Percentiles rank a stretch among this genome's conserved stretches.
Conservation (phyloP, 2,329 filamentous ascomycete genomes). For the Fusarium xylarioides region DNA sequence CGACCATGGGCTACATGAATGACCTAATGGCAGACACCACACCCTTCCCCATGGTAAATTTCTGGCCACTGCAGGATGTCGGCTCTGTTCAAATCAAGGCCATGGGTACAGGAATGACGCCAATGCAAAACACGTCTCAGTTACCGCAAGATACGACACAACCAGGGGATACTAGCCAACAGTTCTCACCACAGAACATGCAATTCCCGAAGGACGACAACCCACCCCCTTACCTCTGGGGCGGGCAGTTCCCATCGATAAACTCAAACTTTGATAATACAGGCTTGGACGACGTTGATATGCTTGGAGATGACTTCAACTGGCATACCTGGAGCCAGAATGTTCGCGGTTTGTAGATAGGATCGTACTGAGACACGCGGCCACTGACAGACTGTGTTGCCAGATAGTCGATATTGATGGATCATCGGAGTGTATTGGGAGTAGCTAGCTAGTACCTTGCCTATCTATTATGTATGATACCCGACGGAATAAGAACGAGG, state of each 20-base stretch:
- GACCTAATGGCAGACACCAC: conserved; percentile 29
- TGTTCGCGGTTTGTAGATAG: conserved; percentile 52
- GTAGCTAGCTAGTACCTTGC: conserved; percentile 1
- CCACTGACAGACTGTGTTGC: conserved; percentile 7
- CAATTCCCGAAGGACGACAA: conserved; percentile 47
- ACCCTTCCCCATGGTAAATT: conserved; percentile 23
- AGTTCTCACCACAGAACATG: conserved; percentile 28
- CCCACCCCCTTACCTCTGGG: conserved; percentile 55
- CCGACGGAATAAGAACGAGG: conserved; percentile 21
- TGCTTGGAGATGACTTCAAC: conserved; percentile 56
- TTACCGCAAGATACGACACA: conserved; percentile 13
- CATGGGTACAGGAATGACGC: background rate
- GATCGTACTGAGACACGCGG: conserved; percentile 39
- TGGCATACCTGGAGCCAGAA: conserved; percentile 61
- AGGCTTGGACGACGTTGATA: conserved; percentile 48
- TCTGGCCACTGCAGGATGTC: conserved; percentile 40
- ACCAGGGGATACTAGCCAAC: conserved; percentile 7
- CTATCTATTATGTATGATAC: conserved; percentile 38
- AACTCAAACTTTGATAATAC: conserved; percentile 43
- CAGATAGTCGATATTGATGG: background rate
- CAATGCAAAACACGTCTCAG: background rate
- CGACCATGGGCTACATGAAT: conserved; percentile 44
- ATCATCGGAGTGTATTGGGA: conserved; percentile 1
- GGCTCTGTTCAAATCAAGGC: conserved; percentile 34
- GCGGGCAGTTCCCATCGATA: conserved; percentile 45